Evolutionary conservation across 1,284 basidiomycete genomes (phyloP).

Genomic region (Ceratobasidium sp.): DNA sequence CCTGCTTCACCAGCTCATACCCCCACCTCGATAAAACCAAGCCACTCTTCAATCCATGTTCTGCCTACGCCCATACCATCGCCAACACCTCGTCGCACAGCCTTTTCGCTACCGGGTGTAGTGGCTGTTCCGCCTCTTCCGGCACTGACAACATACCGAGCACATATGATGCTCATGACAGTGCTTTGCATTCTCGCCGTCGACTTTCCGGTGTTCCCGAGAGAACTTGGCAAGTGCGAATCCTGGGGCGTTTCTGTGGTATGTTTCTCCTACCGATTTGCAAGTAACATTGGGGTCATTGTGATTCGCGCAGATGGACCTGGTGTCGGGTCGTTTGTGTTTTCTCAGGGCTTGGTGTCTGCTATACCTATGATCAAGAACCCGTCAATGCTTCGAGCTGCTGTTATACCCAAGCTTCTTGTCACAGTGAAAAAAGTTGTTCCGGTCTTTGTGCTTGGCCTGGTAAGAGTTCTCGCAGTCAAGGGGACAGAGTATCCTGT

Average conservation of each 20-base stretch:
- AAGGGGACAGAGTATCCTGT: constrained; percentile 96
- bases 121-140: constrained; percentile 56
- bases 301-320: constrained; percentile 80
- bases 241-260: constrained; percentile 92
- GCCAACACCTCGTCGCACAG: constrained; percentile 25
- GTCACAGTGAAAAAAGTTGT: constrained; percentile 63
- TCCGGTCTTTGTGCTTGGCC: constrained; percentile 77
- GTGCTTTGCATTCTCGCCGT: constrained; percentile 92
- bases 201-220: constrained; percentile 92
- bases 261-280: constrained; percentile 47
- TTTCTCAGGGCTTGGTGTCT: constrained; percentile 91
- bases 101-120: constrained; percentile 15
- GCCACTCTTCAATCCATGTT: constrained; percentile 29
- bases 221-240: constrained; percentile 90
- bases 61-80: constrained; percentile 42
- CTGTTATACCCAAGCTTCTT: constrained; percentile 62
- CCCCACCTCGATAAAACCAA: constrained; percentile 51
- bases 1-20: constrained; percentile 46
- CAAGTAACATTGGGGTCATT: constrained; percentile 34
- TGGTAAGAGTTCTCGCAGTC: constrained; percentile 82
- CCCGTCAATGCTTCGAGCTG: constrained; percentile 57
- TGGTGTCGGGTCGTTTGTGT: constrained; percentile 98
- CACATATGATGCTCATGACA: constrained; percentile 96
- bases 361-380: constrained; percentile 76
- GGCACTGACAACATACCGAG: constrained; percentile 86